Conservation (phyloP, 257 asterid genomes). For the Solanum dulcamara region DNA sequence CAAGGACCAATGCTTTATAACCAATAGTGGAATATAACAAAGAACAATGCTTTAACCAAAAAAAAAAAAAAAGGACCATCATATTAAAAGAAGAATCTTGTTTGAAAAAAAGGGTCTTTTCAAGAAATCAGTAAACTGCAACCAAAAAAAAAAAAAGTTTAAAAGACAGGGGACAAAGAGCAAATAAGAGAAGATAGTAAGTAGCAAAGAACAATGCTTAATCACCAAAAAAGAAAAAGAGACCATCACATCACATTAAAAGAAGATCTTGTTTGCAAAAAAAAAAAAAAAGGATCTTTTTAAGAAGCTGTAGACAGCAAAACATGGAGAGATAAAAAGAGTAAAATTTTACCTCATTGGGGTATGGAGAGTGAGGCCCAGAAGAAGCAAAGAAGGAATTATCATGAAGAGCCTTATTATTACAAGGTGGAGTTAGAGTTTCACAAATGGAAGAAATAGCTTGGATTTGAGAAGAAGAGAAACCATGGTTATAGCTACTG, state of each 20-base stretch:
- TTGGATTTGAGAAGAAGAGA: conserved; percentile 61
- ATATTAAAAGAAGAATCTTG: not conserved
- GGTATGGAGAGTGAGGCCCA: conserved; percentile 28
- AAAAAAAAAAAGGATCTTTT: not conserved
- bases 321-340: too few relatives aligned
- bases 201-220: not conserved
- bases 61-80: not conserved
- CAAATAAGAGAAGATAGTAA: not conserved
- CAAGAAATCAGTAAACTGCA: not conserved
- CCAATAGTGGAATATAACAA: not conserved
- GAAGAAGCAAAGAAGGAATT: conserved; percentile 28
- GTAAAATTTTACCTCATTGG: conserved; percentile 36
- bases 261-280: not conserved
- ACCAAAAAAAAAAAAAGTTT: not conserved
- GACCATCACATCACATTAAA: not conserved
- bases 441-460: conserved; percentile 54
- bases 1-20: not conserved
- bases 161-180: too few relatives aligned
- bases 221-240: not conserved
- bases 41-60: not conserved
- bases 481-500: conserved; percentile 57
- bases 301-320: not conserved
- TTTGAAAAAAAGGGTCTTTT: not conserved
- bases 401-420: conserved; percentile 2
- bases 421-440: conserved; percentile 46